Conservation (phyloP, 495 filamentous ascomycete species). For the Neurospora sp. region DNA sequence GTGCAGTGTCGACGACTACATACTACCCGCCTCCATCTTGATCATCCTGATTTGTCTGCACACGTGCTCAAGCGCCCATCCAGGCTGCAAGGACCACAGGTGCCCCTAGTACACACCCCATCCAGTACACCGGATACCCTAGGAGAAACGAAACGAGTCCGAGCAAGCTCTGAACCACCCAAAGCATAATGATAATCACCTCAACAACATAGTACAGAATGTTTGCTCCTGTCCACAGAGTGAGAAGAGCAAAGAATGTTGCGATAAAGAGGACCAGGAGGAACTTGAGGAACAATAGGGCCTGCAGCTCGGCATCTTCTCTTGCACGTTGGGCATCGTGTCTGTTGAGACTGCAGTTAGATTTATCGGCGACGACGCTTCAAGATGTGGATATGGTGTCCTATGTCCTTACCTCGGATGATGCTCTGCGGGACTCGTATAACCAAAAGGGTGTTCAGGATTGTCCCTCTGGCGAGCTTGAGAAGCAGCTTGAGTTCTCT, state of each 20-base stretch:
- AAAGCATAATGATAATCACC: background rate
- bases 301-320: background rate
- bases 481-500: background rate
- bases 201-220: background rate
- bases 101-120: background rate
- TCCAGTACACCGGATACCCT: background rate
- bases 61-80: no score
- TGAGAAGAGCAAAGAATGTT: background rate
- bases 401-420: background rate
- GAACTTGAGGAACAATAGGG: background rate
- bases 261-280: background rate
- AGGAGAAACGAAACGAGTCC: background rate
- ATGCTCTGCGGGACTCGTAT: background rate
- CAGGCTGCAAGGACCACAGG: no score
- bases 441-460: background rate
- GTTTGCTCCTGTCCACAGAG: background rate
- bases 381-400: background rate
- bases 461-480: background rate
- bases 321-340: background rate
- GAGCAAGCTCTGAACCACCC: background rate
- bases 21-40: no score
- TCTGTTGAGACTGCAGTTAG: background rate
- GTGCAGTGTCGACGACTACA: no score
- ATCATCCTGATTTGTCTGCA: no score
- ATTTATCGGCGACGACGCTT: background rate